Conservation (phyloP, 768 basidiomycete genomes). For the Lactarius quietus region DNA sequence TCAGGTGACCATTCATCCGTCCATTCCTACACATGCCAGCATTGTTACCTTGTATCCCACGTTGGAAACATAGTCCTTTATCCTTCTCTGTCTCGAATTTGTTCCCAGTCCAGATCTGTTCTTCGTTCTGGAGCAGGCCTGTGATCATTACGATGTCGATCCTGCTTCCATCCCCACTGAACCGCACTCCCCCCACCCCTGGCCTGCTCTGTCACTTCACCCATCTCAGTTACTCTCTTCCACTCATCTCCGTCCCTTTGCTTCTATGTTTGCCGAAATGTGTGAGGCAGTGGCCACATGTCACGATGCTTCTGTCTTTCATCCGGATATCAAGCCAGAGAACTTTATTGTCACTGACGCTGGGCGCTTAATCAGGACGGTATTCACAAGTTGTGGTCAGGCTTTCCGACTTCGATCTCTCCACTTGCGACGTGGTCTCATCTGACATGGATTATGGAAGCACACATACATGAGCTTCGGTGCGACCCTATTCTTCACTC, state of each 20-base stretch:
- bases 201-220: slow-evolving; percentile 77
- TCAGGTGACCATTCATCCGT: slow-evolving; percentile 92
- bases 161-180: no score
- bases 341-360: no score
- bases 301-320: slow-evolving; percentile 86
- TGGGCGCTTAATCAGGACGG: slow-evolving; percentile 54
- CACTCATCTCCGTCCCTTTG: slow-evolving; percentile 86
- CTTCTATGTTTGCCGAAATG: slow-evolving; percentile 99
- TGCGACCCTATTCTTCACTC: slow-evolving; percentile 39
- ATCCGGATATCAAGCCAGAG: slow-evolving; percentile 98
- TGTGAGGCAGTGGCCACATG: slow-evolving; percentile 95
- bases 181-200: no score
- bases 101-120: slow-evolving; percentile 97
- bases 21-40: slow-evolving; percentile 82
- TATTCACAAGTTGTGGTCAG: slow-evolving; percentile 83
- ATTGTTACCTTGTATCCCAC: slow-evolving; percentile 95
- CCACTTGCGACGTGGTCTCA: slow-evolving; percentile 83
- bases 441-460: slow-evolving; percentile 98
- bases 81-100: slow-evolving; percentile 91
- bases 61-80: slow-evolving; percentile 84
- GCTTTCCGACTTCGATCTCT: slow-evolving; percentile 94
- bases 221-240: slow-evolving; percentile 80
- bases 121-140: slow-evolving; percentile 96
- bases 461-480: slow-evolving; percentile 98
- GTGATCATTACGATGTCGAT: no score